phyloP scores from a whole-genome alignment of 805 yeast species.

The Komagataella kurtzmanii region DNA sequence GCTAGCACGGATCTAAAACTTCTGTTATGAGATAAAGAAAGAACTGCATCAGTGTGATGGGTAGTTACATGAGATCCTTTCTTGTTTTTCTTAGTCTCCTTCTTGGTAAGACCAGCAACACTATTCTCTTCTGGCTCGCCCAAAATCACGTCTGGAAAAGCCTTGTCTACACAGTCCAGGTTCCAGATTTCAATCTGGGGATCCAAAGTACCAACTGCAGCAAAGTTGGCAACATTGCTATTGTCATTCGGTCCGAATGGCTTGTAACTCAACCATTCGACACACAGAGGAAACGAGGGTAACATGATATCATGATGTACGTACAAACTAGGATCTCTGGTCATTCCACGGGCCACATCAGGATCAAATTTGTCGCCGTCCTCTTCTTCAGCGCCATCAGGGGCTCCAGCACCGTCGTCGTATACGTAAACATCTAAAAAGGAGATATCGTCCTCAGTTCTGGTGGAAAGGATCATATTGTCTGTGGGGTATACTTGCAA shows the following conservation, averaged over 20 bases:
- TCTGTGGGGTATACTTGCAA: constrained; percentile 82
- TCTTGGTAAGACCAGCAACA: constrained; percentile 18
- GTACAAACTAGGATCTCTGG: constrained; percentile 65
- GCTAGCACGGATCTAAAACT: constrained; percentile 76
- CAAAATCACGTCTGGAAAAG: constrained; percentile 85
- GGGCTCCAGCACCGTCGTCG: constrained; percentile 87
- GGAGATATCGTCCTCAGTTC: constrained; percentile 93
- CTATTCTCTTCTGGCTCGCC: constrained; percentile 45
- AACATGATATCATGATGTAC: constrained; percentile 96
- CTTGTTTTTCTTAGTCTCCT: constrained; percentile 37
- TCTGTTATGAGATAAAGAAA: constrained; percentile 74
- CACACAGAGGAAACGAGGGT: constrained; percentile 93
- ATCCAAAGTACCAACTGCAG: constrained; percentile 93
- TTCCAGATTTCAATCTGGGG: constrained; percentile 98
- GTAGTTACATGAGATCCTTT: constrained; percentile 41
- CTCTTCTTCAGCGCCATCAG: constrained; percentile 48
- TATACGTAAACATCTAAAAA: constrained; percentile 87
- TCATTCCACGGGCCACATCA: constrained; percentile 62
- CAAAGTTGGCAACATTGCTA: constrained; percentile 66
- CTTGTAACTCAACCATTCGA: constrained; percentile 82
- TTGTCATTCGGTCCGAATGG: constrained; percentile 36
- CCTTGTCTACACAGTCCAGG: constrained; percentile 81
- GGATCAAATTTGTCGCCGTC: constrained; percentile 53
- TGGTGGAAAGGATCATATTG: constrained; percentile 76
- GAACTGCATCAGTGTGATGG: constrained; percentile 89